Base-by-base conservation (phyloP, 2,329 filamentous ascomycete genomes). In the Intubia oerlemansii region DNA sequence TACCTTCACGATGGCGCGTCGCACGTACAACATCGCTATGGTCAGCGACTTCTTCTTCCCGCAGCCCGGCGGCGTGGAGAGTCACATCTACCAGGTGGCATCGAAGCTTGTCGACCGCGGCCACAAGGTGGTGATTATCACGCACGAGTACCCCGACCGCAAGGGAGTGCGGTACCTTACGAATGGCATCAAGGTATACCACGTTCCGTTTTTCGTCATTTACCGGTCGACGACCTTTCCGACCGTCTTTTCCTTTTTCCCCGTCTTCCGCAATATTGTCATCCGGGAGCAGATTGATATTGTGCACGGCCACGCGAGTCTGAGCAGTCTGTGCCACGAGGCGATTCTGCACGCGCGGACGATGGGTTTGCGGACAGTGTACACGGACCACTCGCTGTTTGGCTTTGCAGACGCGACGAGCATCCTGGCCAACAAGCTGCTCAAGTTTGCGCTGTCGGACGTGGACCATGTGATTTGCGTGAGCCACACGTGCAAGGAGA, bases 1-100 rank as follows among this genome's bases (percentile, higher is more conserved):
- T n/a, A n/a, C n/a, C n/a, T n/a, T n/a, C 49, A 51, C 40, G 31
- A 66, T 62, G 52, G 50, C 57, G 41, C 61, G 56, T 41, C 57
- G 57, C 38, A 66, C 62, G 18, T 74, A 72, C 50, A 73, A 69
- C 44, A 74, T 74, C 53, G 69, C 68, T 37, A 98, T 98, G 88
- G 79, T 93, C 50, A 84, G 85, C 65, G 88, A 98, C 60, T 93
- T 91, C 64, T 98, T 98, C 71, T 98, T 90, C 48, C 88, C 88
- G 10, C 85, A 95, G 45, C 85, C 88, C 29, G 84, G 88, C 46
- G 88, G 88, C 42, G 71, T 98, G 39, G 88, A 98, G 56, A 91
- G 81, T 51, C 88, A 98, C 53, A 95, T 98, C 42, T 98, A 98
- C 56, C 88, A 98, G 51, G 62, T 98, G 23, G 88, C 85, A 18